phyloP scores from a whole-genome alignment of 495 filamentous ascomycete genomes.

The Tuber borchii region DNA sequence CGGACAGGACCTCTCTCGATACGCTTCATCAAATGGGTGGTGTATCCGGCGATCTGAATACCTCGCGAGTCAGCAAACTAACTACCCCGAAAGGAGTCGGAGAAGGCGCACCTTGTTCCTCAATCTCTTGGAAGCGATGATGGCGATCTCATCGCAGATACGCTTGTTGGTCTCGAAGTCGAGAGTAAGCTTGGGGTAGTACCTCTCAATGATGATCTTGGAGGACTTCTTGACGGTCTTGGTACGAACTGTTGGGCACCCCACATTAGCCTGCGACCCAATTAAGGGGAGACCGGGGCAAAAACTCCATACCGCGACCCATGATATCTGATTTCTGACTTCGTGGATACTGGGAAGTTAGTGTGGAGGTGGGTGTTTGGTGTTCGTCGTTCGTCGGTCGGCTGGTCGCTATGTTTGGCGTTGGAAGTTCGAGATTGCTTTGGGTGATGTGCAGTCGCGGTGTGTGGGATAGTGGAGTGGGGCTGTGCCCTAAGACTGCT shows the following conservation, averaged over 20 bases:
- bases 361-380: slow-evolving; percentile 4
- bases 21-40: slow-evolving; percentile 96
- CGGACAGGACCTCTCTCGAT: slow-evolving; percentile 98
- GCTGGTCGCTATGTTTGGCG: slow-evolving; percentile 1
- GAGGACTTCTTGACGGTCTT: slow-evolving; percentile 99
- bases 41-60: slow-evolving; percentile 89
- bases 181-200: slow-evolving; percentile 96
- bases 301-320: slow-evolving; percentile 38
- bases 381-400: slow-evolving; percentile 20
- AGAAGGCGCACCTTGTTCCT: slow-evolving; percentile 76
- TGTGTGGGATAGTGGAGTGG: neutral
- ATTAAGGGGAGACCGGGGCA: slow-evolving; percentile 42
- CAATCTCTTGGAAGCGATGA: slow-evolving; percentile 95
- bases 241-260: slow-evolving; percentile 41
- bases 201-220: slow-evolving; percentile 99
- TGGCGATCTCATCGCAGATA: slow-evolving; percentile 99
- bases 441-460: neutral
- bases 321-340: slow-evolving; percentile 28
- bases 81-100: neutral
- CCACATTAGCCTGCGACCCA: slow-evolving; percentile 43
- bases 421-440: neutral
- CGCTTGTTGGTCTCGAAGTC: slow-evolving; percentile 99
- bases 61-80: slow-evolving; percentile 11
- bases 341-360: neutral
- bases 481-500: neutral